Percentiles rank a stretch among this genome's conserved stretches.
phyloP scores from a whole-genome alignment of 441 rosid genomes.

The Gossypium lobatum region DNA sequence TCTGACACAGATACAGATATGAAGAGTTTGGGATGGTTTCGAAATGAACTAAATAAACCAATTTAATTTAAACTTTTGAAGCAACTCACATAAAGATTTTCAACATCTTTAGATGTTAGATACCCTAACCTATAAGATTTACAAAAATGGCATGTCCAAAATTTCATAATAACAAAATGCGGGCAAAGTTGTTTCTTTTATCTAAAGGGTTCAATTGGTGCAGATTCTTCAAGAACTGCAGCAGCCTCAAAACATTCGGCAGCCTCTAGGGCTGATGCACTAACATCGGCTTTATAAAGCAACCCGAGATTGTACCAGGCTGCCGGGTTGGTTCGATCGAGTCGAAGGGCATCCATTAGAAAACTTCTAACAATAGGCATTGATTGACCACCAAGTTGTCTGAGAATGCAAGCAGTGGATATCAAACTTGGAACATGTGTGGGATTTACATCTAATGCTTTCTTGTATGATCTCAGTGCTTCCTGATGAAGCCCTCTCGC shows the following conservation, averaged over 20 bases:
- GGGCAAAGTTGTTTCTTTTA: neutral
- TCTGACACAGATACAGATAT: too few species aligned
- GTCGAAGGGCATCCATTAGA: slow-evolving; percentile 36
- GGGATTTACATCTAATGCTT: slow-evolving; percentile 40
- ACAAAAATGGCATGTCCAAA: neutral
- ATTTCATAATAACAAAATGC: neutral
- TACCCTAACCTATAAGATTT: neutral
- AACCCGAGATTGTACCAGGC: slow-evolving; percentile 52
- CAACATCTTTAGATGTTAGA: neutral
- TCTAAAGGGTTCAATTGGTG: slow-evolving; percentile 44
- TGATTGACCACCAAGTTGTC: slow-evolving; percentile 27
- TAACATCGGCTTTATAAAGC: slow-evolving; percentile 27
- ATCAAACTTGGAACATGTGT: slow-evolving; percentile 40
- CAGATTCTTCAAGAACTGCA: slow-evolving; percentile 37
- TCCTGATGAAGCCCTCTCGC: slow-evolving; percentile 35
- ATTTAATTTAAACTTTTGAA: too few species aligned
- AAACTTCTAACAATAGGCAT: slow-evolving; percentile 31
- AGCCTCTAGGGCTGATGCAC: slow-evolving; percentile 27
- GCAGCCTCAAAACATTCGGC: slow-evolving; percentile 49
- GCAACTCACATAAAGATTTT: neutral
- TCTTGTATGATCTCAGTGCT: slow-evolving; percentile 30
- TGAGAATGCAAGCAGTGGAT: slow-evolving; percentile 34
- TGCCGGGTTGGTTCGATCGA: slow-evolving; percentile 31
- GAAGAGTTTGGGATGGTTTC: too few species aligned
- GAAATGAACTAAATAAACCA: neutral